Conservation (phyloP, 306 rosid species). For the Chamaecrista fasciculata region DNA sequence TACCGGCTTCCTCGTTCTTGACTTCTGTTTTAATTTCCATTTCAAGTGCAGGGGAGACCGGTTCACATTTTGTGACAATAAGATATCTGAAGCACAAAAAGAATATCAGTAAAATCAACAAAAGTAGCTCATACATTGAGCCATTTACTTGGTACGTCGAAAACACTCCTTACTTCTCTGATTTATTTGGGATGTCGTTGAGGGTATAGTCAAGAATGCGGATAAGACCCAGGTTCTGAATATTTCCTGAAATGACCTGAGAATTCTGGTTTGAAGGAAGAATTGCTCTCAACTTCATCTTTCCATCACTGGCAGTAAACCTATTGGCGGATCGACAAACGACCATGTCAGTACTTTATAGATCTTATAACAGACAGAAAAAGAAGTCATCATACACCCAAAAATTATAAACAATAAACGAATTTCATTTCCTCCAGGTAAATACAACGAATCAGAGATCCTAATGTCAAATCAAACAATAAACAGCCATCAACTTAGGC, state of each 20-base stretch:
- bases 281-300: constrained; percentile 59
- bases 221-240: constrained; percentile 88
- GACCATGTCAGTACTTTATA: background rate
- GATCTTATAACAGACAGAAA: background rate
- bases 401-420: background rate
- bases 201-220: constrained; percentile 67
- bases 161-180: constrained; percentile 63
- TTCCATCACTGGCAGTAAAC: constrained; percentile 83
- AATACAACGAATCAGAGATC: background rate
- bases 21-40: constrained; percentile 48
- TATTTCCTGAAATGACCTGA: constrained; percentile 57
- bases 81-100: constrained; percentile 49
- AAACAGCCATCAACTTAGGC: background rate
- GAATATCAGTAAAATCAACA: background rate
- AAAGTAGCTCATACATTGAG: background rate
- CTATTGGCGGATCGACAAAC: constrained; percentile 30
- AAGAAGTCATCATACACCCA: background rate
- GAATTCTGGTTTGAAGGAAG: constrained; percentile 47
- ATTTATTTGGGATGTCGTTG: constrained; percentile 64
- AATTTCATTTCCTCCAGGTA: background rate
- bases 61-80: constrained; percentile 67
- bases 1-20: constrained; percentile 35
- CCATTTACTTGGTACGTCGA: no score
- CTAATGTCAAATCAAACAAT: background rate
- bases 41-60: constrained; percentile 72